Evolutionary conservation across 441 rosid genomes (phyloP).

Genomic region (Theobroma grandiflorum): DNA sequence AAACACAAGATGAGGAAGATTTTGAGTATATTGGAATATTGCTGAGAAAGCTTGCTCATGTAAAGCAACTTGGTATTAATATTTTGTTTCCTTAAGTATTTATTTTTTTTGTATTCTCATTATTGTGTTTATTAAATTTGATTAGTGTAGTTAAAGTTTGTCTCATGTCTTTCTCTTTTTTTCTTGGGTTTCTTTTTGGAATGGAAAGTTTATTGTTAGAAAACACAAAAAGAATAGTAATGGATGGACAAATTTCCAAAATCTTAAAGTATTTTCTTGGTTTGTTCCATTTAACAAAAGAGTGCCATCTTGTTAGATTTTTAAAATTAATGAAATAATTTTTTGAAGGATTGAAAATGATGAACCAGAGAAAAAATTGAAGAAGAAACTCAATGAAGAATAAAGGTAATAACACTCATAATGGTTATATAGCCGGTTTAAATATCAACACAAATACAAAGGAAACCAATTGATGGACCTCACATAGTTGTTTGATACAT

Average conservation of each 20-base stretch:
- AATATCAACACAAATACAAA: too few species aligned
- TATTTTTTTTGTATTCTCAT: neutral
- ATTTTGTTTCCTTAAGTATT: neutral
- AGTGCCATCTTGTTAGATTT: neutral
- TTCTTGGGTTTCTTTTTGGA: neutral
- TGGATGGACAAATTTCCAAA: neutral
- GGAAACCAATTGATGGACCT: too few species aligned
- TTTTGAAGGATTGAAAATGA: too few species aligned
- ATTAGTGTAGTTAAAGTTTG: neutral
- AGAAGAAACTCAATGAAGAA: too few species aligned
- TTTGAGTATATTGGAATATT: neutral
- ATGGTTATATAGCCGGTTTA: too few species aligned
- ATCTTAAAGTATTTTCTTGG: neutral
- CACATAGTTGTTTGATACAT: too few species aligned
- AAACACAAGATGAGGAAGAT: neutral
- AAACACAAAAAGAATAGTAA: neutral
- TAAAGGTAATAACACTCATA: too few species aligned
- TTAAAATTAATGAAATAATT: too few species aligned
- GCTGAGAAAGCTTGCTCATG: neutral
- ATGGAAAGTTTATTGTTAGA: neutral
- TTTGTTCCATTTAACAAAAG: neutral
- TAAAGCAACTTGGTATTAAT: neutral
- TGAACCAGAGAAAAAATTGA: too few species aligned
- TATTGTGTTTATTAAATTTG: neutral
- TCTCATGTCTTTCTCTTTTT: neutral